Conservation (phyloP, 192 early-diverging fungal species). For the Phycomyces nitens region DNA sequence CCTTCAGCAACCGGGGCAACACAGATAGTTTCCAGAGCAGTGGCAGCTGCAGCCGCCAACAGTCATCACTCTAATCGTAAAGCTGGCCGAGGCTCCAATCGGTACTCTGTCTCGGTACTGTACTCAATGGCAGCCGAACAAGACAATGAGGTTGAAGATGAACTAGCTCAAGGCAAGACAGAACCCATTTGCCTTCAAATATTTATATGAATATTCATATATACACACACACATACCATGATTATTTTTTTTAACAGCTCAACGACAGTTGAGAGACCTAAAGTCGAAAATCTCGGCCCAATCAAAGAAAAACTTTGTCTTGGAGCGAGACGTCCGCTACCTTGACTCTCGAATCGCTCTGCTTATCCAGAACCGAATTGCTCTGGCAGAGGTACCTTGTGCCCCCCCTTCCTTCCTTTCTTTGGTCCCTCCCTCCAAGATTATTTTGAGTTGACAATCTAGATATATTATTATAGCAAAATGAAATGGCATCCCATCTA, state of each 20-base stretch:
- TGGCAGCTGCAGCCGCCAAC: slow-evolving; percentile 38
- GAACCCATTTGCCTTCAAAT: background rate
- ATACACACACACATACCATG: background rate
- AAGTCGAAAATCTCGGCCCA: slow-evolving; percentile 92
- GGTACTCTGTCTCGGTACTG: slow-evolving; percentile 73
- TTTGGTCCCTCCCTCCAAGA: no score
- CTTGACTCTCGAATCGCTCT: slow-evolving; percentile 90
- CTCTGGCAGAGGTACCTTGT: slow-evolving; percentile 74
- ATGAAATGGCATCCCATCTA: slow-evolving; percentile 71
- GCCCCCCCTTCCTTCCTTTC: background rate
- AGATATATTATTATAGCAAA: slow-evolving; percentile 48
- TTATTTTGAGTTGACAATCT: background rate
- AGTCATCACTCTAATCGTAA: slow-evolving; percentile 26
- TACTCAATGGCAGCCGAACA: slow-evolving; percentile 90
- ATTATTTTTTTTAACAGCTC: slow-evolving; percentile 50
- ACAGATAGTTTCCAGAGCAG: slow-evolving; percentile 35
- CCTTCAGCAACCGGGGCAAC: slow-evolving; percentile 12
- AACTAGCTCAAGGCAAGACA: slow-evolving; percentile 79
- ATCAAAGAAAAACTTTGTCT: slow-evolving; percentile 94
- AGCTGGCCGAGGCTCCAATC: slow-evolving; percentile 39
- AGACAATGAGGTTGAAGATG: slow-evolving; percentile 93
- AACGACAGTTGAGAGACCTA: slow-evolving; percentile 80
- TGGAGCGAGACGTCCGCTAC: slow-evolving; percentile 92
- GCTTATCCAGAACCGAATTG: slow-evolving; percentile 93
- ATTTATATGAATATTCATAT: background rate